Evolutionary conservation across 495 filamentous ascomycete genomes (phyloP), one percentile per base, ranked within the genome.

Genomic region (Pyrenopolyporus hunteri): DNA sequence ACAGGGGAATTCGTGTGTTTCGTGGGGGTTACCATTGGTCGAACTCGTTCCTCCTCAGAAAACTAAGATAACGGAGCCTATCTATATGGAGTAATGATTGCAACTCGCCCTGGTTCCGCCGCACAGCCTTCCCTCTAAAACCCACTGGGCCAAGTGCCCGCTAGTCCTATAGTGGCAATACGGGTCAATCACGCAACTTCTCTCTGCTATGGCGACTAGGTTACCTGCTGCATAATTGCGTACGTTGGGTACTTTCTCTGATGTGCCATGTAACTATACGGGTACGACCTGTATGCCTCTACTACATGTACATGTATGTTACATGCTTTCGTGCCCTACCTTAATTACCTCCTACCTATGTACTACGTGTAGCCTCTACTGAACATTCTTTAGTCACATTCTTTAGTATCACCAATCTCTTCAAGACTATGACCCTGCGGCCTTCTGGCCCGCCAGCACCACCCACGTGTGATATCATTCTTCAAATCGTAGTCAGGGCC

Each of bases 111-210:
- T 9, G 7, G 17, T 49, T n/a, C 25, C 25, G 44, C 44, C 44
- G 50, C 20, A 31, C 7, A 50, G 44, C 33, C 42, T 43, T 10
- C 19, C 43, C 37, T 40, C 8, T 33, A 7, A n/a, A n/a, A n/a
- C 13, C 2, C 31, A 3, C 37, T 23, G 37, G 1, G 19, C 17
- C 37, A 42, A 42, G 37, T 22, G 13, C 32, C 13, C 14, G 22
- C 51, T 55, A 57, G 52, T 2, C 32, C 51, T 14, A 46, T n/a
- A 47, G 3, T 4, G 51, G 57, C 14, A 52, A 50, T 16, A 14
- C 13, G 11, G 36, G 7, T 45, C 45, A 45, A 59, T 57, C 51
- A 66, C 63, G 57, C 63, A 66, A 66, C 57, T 35, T 36, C 2
- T 6, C 47, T 47, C 50, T 43, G 3, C 19, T 47, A 57, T 66